phyloP scores from a whole-genome alignment of 495 filamentous ascomycete species.

The Friedmanniomyces simplex region DNA sequence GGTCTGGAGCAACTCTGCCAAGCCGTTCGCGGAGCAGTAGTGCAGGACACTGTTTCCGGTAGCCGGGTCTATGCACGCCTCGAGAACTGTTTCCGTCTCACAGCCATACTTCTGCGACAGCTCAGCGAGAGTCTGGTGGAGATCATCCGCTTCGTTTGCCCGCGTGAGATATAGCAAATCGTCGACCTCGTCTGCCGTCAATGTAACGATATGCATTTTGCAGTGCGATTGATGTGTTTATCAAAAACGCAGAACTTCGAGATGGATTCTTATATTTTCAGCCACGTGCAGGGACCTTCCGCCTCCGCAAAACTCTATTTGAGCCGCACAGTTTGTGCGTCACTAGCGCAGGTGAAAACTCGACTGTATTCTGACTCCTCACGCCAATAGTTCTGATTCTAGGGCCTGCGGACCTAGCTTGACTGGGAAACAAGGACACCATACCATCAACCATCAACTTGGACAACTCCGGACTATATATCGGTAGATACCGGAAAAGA shows the following conservation, averaged over 20 bases:
- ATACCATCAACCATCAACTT: background rate
- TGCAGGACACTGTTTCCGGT: slow-evolving; percentile 68
- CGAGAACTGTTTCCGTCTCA: slow-evolving; percentile 46
- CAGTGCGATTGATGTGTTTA: background rate
- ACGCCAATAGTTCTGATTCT: too few species aligned
- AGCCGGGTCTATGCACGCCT: slow-evolving; percentile 54
- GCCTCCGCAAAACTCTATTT: slow-evolving; percentile 1
- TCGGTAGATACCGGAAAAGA: too few species aligned
- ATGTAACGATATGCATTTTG: slow-evolving; percentile 12
- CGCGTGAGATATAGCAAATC: slow-evolving; percentile 82
- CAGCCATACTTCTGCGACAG: slow-evolving; percentile 46
- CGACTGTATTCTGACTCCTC: background rate
- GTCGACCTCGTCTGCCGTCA: slow-evolving; percentile 69
- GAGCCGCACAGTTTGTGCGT: slow-evolving; percentile 1
- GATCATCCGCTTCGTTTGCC: slow-evolving; percentile 58
- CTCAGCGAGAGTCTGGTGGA: slow-evolving; percentile 48
- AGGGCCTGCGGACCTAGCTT: too few species aligned
- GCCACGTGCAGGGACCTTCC: background rate
- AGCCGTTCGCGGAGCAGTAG: slow-evolving; percentile 80
- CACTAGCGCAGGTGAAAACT: background rate
- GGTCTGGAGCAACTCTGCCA: slow-evolving; percentile 8
- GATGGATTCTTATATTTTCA: background rate
- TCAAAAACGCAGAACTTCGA: background rate
- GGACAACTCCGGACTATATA: background rate
- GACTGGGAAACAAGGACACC: too few species aligned